Conservation (phyloP, 169 alveolate genomes). For the Plasmodium vivax region DNA sequence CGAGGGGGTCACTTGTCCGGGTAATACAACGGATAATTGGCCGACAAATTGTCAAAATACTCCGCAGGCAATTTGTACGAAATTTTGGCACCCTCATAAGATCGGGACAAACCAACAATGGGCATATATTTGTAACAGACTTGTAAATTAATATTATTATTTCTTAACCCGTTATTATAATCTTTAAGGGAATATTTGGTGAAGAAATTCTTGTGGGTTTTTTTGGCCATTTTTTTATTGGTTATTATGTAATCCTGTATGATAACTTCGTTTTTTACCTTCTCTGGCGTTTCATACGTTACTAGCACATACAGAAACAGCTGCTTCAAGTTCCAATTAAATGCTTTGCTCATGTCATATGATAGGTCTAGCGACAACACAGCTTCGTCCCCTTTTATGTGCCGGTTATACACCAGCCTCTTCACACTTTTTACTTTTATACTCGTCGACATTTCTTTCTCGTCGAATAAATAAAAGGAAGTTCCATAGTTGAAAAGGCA, state of each 20-base stretch:
- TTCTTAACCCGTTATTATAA: constrained; percentile 70
- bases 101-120: constrained; percentile 37
- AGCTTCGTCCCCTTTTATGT: constrained; percentile 71
- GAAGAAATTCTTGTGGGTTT: constrained; percentile 19
- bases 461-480: constrained; percentile 70
- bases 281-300: constrained; percentile 64
- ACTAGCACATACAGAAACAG: constrained; percentile 68
- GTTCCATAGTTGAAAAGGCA: constrained; percentile 63
- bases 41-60: constrained; percentile 48
- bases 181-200: constrained; percentile 69
- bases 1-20: constrained; percentile 42
- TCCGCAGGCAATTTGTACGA: constrained; percentile 50
- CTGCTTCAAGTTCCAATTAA: constrained; percentile 70
- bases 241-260: constrained; percentile 55
- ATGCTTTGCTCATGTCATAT: constrained; percentile 73
- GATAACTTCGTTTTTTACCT: constrained; percentile 43
- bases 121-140: constrained; percentile 75
- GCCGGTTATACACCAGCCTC: constrained; percentile 52
- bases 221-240: constrained; percentile 19
- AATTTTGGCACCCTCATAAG: constrained; percentile 54
- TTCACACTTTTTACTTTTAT: constrained; percentile 43
- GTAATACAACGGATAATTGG: constrained; percentile 52
- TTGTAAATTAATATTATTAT: constrained; percentile 45
- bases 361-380: constrained; percentile 60
- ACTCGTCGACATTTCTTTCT: constrained; percentile 28